Evolutionary conservation across 148 eudicot species (phyloP).

Genomic region (Vaccinium darrowii): DNA sequence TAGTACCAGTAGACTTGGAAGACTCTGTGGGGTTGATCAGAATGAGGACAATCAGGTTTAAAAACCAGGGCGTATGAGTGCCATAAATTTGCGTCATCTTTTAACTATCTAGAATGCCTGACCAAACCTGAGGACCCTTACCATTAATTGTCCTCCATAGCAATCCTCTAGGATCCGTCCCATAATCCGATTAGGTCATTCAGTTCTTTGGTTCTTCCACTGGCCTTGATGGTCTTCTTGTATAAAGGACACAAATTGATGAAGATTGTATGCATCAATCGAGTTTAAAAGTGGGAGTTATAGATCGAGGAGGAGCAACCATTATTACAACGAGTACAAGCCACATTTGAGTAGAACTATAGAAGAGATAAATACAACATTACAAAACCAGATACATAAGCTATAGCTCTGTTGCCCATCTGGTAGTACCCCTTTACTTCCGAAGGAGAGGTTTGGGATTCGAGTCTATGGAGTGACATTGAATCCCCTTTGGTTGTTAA

Average conservation of each 20-base stretch:
- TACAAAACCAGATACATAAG: background rate
- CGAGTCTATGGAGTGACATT: too few species aligned
- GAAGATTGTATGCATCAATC: background rate
- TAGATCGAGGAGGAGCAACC: background rate
- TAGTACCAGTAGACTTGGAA: background rate
- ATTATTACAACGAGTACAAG: background rate
- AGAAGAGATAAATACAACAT: background rate
- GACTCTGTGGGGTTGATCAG: background rate
- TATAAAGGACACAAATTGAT: background rate
- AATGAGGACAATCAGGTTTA: background rate
- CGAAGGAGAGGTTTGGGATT: too few species aligned
- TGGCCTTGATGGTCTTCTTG: background rate
- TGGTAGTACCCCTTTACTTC: too few species aligned
- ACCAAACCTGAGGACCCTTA: background rate
- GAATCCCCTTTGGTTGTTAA: too few species aligned
- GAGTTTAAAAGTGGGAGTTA: background rate
- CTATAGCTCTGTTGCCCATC: background rate
- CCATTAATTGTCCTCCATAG: background rate
- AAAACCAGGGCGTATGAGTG: background rate
- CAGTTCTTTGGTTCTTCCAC: background rate
- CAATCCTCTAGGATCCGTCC: background rate
- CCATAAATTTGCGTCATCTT: background rate
- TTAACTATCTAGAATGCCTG: background rate
- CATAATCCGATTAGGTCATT: background rate
- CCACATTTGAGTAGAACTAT: too few species aligned